Conservation (phyloP, 2,329 filamentous ascomycete genomes). For the Aspergillus novofumigatus region DNA sequence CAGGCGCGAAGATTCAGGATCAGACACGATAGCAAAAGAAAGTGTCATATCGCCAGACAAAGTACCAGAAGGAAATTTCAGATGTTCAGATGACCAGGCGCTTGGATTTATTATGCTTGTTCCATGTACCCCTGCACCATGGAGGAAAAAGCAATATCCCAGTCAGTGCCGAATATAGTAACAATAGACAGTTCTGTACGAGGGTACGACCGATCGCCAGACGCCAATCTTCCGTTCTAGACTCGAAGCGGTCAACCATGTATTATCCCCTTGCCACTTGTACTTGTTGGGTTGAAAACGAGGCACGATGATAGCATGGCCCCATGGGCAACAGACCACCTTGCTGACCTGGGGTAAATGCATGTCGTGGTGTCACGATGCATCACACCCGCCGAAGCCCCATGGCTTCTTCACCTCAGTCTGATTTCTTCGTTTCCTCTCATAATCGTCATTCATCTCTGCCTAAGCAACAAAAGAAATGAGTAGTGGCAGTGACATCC, state of each 20-base stretch:
- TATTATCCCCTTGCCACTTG: not conserved
- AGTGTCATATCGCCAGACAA: not conserved
- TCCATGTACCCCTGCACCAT: not conserved
- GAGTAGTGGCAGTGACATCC: not conserved
- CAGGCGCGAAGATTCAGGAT: not conserved
- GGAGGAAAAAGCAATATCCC: not conserved
- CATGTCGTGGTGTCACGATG: not conserved
- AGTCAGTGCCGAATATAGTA: not conserved
- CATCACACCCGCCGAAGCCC: slow-evolving; percentile 3
- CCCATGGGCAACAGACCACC: not conserved
- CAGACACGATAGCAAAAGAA: not conserved
- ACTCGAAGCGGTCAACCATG: not conserved
- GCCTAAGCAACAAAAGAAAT: not conserved
- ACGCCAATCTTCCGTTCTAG: not conserved
- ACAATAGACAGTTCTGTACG: not conserved
- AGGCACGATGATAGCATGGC: not conserved
- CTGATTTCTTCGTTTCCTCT: not conserved
- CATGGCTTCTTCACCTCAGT: not conserved
- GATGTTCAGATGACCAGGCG: not conserved
- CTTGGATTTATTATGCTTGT: not conserved
- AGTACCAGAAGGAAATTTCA: not conserved
- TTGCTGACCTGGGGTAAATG: not conserved
- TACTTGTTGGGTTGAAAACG: not conserved
- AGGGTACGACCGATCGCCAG: not conserved
- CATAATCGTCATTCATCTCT: not conserved